Evolutionary conservation across 1,139 yeast species (phyloP).

Genomic region (Williopsis jadinii): DNA sequence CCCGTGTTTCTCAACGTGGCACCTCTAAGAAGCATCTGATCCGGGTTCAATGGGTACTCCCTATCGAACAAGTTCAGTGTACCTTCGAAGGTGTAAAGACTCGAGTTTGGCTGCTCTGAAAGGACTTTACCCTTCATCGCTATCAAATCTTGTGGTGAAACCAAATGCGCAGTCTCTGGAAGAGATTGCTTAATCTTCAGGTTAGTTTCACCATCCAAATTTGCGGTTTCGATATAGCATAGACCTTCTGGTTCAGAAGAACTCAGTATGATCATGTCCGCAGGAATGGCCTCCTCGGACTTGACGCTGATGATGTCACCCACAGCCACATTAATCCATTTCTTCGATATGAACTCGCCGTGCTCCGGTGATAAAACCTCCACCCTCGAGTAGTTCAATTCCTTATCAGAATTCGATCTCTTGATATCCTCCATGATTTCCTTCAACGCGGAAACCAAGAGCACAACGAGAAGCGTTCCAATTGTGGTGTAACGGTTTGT

Average conservation of each 20-base stretch:
- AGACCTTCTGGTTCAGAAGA: conserved; percentile 98
- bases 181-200: conserved; percentile 88
- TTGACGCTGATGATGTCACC: conserved; percentile 86
- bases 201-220: conserved; percentile 96
- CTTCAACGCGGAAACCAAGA: conserved; percentile 85
- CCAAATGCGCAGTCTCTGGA: conserved; percentile 67
- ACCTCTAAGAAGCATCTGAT: conserved; percentile 87
- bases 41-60: conserved; percentile 75
- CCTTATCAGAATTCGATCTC: conserved; percentile 83
- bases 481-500: conserved; percentile 94
- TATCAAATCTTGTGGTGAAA: conserved; percentile 59
- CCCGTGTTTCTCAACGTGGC: conserved; percentile 92
- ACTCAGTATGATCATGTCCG: conserved; percentile 76
- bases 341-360: conserved; percentile 56
- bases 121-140: conserved; percentile 48
- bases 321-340: conserved; percentile 85
- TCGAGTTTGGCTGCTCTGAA: conserved; percentile 92
- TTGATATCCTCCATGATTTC: conserved; percentile 89
- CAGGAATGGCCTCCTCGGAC: conserved; percentile 92
- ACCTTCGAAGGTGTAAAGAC: conserved; percentile 93
- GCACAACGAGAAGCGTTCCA: conserved; percentile 79
- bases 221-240: conserved; percentile 96
- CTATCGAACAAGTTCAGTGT: conserved; percentile 56
- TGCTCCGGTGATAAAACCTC: conserved; percentile 55
- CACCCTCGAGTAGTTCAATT: conserved; percentile 73